Percentiles rank a stretch among this genome's conserved stretches.
phyloP scores from a whole-genome alignment of 805 yeast genomes.

The Ogataea ganodermae region DNA sequence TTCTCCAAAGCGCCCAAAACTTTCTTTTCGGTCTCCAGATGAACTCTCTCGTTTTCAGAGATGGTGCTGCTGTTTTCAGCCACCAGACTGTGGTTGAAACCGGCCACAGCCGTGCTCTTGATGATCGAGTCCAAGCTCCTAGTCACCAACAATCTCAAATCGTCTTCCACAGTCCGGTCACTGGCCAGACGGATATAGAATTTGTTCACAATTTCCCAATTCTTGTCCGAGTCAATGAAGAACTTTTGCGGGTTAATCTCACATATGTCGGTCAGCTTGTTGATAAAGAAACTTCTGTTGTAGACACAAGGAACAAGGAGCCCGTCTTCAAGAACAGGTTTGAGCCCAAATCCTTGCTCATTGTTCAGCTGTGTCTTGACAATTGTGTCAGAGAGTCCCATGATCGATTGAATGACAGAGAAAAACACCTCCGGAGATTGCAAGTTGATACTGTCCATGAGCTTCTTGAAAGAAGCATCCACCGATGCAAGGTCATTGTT shows the following conservation, averaged over 20 bases:
- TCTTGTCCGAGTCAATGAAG: constrained; percentile 41
- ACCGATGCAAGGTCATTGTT: constrained; percentile 52
- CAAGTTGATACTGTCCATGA: constrained; percentile 61
- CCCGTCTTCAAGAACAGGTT: constrained; percentile 24
- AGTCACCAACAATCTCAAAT: constrained; percentile 50
- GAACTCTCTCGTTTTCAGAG: constrained; percentile 12
- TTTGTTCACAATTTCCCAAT: constrained; percentile 51
- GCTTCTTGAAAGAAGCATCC: constrained; percentile 56
- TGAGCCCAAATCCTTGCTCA: constrained; percentile 15
- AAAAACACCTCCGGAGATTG: constrained; percentile 54
- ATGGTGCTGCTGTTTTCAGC: constrained; percentile 6
- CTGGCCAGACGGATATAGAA: constrained; percentile 49
- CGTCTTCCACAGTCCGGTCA: constrained; percentile 44
- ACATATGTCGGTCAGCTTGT: constrained; percentile 53
- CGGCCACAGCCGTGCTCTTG: constrained; percentile 41
- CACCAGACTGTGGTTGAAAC: constrained; percentile 33
- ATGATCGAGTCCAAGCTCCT: constrained; percentile 55
- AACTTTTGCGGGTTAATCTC: constrained; percentile 55
- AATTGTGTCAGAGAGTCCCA: constrained; percentile 41
- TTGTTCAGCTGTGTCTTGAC: constrained; percentile 10
- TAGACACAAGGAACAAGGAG: constrained; percentile 46
- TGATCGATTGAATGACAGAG: constrained; percentile 49
- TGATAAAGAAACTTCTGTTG: constrained; percentile 56
- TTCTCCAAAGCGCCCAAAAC: constrained; percentile 50
- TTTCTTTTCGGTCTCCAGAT: constrained; percentile 43